These are phyloP conservation scores for Acer yangbiense DNA, from an alignment of 345 rosid species.

Conservation along the genomic window DNA sequence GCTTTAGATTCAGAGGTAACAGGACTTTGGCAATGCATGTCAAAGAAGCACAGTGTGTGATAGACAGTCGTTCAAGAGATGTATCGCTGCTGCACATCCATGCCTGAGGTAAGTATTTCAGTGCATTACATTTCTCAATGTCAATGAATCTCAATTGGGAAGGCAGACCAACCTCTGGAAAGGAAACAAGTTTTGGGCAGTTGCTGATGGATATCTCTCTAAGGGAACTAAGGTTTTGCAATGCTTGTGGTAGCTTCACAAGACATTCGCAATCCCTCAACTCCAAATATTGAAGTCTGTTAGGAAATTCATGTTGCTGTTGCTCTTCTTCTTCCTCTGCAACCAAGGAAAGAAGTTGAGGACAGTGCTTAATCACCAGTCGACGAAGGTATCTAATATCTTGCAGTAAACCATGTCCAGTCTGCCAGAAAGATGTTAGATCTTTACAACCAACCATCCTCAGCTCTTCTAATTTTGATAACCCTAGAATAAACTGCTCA, in stretches of 20 bases:
- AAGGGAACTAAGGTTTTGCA: slow-evolving; percentile 16
- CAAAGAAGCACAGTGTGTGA: slow-evolving; percentile 8
- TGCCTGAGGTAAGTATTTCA: slow-evolving; percentile 1
- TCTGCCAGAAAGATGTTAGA: slow-evolving; percentile 2
- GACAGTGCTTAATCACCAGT: background rate
- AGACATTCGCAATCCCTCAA: background rate
- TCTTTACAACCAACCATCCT: background rate
- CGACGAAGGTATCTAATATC: background rate
- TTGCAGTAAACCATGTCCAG: background rate
- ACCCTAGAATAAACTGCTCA: background rate
- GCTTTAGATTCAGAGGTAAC: background rate
- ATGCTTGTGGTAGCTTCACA: slow-evolving; percentile 12
- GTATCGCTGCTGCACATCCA: background rate
- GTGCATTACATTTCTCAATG: background rate
- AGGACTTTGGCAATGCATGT: background rate
- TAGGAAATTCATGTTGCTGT: background rate
- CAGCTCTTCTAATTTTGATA: background rate
- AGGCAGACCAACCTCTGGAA: slow-evolving; percentile 15
- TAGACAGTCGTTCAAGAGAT: slow-evolving; percentile 6
- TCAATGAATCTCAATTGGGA: background rate
- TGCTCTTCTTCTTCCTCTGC: slow-evolving; percentile 12
- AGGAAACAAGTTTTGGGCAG: slow-evolving; percentile 9
- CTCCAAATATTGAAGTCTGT: slow-evolving; percentile 7
- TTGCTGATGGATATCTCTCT: background rate
- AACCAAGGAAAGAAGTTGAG: background rate